Conservation (phyloP, 2,329 filamentous ascomycete genomes). For the Colletotrichum sp. region DNA sequence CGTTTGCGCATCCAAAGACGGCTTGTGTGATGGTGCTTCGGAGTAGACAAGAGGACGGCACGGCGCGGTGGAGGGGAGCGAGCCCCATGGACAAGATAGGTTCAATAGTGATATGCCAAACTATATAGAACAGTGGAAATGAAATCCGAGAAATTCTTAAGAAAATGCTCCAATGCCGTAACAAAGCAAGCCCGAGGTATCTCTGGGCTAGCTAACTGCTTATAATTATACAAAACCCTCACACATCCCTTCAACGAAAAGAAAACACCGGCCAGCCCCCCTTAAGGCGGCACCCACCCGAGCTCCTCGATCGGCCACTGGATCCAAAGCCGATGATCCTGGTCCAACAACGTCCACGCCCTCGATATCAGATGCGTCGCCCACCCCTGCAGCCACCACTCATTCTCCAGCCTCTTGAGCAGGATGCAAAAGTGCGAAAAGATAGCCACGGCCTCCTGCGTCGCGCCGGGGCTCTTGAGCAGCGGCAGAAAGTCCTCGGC, state of each 20-base stretch:
- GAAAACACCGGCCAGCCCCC: background rate
- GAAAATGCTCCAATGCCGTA: background rate
- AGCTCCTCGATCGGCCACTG: conserved; percentile 29
- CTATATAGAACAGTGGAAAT: background rate
- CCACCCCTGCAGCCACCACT: conserved; percentile 45
- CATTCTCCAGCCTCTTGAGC: conserved; percentile 32
- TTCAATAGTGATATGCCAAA: background rate
- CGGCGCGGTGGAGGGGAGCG: background rate
- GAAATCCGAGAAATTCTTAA: background rate
- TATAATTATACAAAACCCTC: background rate
- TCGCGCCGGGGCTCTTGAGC: conserved; percentile 28
- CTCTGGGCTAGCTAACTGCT: background rate
- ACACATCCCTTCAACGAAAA: background rate
- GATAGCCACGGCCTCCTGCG: conserved; percentile 36
- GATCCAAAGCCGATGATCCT: conserved; percentile 40
- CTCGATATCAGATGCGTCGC: conserved; percentile 34
- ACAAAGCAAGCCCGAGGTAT: background rate
- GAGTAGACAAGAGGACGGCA: background rate
- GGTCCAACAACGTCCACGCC: conserved; percentile 37
- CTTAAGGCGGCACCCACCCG: conserved; percentile 25
- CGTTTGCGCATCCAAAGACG: background rate
- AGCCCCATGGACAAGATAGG: background rate
- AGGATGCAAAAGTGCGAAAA: conserved; percentile 39
- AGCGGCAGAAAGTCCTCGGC: conserved; percentile 40
- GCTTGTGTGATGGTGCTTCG: background rate